Evolutionary conservation across 805 yeast genomes (phyloP).

Genomic region (Candida glaebosa): DNA sequence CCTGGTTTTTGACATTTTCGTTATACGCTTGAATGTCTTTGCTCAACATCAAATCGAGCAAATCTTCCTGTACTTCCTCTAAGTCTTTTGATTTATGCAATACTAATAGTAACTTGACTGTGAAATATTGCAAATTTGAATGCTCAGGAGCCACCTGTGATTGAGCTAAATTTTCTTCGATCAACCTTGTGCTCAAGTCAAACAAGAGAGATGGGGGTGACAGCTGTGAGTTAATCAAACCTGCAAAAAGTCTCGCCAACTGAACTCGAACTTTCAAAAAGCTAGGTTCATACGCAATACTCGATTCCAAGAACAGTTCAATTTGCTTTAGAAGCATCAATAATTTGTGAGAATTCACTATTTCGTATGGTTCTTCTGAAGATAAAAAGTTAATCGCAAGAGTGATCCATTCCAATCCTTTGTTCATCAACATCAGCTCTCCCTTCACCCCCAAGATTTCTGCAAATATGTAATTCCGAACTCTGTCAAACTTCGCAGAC

Average conservation of each 20-base stretch:
- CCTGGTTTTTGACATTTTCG: conserved; percentile 26
- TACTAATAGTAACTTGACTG: conserved; percentile 39
- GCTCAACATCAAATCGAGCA: conserved; percentile 41
- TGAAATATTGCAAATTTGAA: conserved; percentile 43
- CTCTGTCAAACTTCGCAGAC: conserved; percentile 41
- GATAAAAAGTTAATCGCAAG: conserved; percentile 43
- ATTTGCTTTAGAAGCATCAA: conserved; percentile 57
- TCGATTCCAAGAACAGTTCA: conserved; percentile 58
- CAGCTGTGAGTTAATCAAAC: conserved; percentile 13
- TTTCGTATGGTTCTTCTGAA: conserved; percentile 30
- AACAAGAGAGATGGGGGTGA: conserved; percentile 29
- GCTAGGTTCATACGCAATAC: conserved; percentile 52
- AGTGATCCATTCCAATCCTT: conserved; percentile 47
- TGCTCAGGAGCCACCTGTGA: conserved; percentile 34
- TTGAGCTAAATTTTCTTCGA: conserved; percentile 44
- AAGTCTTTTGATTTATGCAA: conserved; percentile 9
- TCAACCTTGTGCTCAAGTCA: conserved; percentile 34
- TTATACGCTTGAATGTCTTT: conserved; percentile 17
- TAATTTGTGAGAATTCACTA: conserved; percentile 62
- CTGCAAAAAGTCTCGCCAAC: conserved; percentile 44
- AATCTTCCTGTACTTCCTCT: conserved; percentile 29
- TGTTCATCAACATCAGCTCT: conserved; percentile 32
- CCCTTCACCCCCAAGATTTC: conserved; percentile 57
- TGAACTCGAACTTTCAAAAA: conserved; percentile 52
- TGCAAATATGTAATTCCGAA: conserved; percentile 60